Conservation (phyloP, 768 basidiomycete species). For the Lentinula sp. region DNA sequence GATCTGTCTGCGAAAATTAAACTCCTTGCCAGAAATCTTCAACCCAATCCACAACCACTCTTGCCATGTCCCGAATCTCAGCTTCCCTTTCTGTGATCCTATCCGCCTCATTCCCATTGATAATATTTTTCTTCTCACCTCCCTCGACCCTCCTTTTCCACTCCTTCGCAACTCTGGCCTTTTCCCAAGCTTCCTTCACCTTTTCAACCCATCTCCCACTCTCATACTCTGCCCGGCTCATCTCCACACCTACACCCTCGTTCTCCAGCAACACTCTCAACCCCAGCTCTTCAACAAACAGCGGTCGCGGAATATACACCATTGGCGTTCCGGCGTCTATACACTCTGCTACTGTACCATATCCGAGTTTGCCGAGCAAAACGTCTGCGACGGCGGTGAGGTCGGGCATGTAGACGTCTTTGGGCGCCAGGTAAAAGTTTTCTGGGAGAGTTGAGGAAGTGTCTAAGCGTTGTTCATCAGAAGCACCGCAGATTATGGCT, state of each 20-base stretch:
- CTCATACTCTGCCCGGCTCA: slow-evolving; percentile 60
- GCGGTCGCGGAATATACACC: slow-evolving; percentile 72
- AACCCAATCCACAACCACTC: slow-evolving; percentile 47
- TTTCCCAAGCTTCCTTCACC: slow-evolving; percentile 51
- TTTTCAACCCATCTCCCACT: slow-evolving; percentile 64
- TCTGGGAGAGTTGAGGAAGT: slow-evolving; percentile 43
- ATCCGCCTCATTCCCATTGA: not conserved
- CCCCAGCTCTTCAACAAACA: slow-evolving; percentile 80
- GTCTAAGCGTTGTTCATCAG: slow-evolving; percentile 47
- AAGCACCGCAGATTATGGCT: slow-evolving; percentile 72
- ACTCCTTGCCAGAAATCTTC: slow-evolving; percentile 22
- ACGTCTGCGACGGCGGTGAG: slow-evolving; percentile 70
- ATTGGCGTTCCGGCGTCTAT: slow-evolving; percentile 74
- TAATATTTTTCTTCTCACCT: slow-evolving; percentile 12
- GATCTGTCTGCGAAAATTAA: not conserved
- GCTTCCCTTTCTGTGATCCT: slow-evolving; percentile 33
- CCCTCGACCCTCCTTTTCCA: slow-evolving; percentile 29
- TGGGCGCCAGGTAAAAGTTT: slow-evolving; percentile 69
- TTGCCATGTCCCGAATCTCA: slow-evolving; percentile 42
- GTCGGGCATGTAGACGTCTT: slow-evolving; percentile 80
- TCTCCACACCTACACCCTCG: slow-evolving; percentile 66
- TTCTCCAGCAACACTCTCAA: slow-evolving; percentile 55
- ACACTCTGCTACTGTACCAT: slow-evolving; percentile 78
- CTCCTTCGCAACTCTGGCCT: slow-evolving; percentile 42
- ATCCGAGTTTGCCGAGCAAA: slow-evolving; percentile 75